These are phyloP conservation scores for Rhizophora mangle DNA, from an alignment of 345 rosid species.

Conservation along the genomic window DNA sequence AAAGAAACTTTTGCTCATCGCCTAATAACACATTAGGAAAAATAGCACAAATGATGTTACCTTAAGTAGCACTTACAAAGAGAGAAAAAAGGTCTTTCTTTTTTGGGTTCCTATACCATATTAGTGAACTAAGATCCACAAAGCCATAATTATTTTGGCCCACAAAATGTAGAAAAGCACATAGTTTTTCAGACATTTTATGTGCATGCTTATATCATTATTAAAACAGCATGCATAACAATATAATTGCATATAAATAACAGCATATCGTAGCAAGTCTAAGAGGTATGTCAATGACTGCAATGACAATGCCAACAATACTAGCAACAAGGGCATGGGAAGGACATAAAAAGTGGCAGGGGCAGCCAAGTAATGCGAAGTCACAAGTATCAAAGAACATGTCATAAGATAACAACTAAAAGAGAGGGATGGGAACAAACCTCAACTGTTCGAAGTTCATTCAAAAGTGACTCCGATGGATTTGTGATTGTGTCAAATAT, in stretches of 20 bases:
- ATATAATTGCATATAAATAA: not conserved
- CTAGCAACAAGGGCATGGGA: not conserved
- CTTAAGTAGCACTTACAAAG: too few species aligned
- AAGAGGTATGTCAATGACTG: not conserved
- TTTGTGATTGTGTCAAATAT: slow-evolving; percentile 70
- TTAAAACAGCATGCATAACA: too few species aligned
- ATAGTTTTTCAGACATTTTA: too few species aligned
- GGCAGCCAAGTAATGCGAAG: not conserved
- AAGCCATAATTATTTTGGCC: too few species aligned
- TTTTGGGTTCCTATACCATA: too few species aligned
- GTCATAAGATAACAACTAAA: slow-evolving; percentile 4
- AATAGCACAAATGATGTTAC: too few species aligned
- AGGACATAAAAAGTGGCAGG: not conserved
- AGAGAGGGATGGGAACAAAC: slow-evolving; percentile 45
- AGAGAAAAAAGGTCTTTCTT: too few species aligned
- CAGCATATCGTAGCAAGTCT: not conserved
- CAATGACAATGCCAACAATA: not conserved
- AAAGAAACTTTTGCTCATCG: too few species aligned
- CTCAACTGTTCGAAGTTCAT: slow-evolving; percentile 94
- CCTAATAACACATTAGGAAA: too few species aligned
- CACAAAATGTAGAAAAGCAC: too few species aligned
- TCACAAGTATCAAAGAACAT: not conserved
- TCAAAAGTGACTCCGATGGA: slow-evolving; percentile 92
- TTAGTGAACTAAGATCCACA: too few species aligned
- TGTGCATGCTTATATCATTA: not conserved